Evolutionary conservation across 176 grass and related monocot genomes (phyloP), one percentile per base, ranked within the genome.

Genomic region (Musa schizocarpa): DNA sequence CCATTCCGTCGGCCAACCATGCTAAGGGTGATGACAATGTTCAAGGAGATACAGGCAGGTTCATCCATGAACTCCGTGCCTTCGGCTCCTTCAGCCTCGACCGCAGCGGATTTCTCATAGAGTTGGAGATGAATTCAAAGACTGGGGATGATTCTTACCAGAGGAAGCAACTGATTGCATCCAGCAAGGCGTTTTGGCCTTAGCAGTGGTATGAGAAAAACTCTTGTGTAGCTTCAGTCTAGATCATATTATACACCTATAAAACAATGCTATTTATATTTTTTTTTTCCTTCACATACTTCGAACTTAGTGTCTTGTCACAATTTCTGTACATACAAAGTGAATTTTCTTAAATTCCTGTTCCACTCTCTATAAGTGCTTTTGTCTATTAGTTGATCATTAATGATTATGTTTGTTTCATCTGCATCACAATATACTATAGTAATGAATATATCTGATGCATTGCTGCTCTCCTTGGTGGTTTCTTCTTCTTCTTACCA

Each of bases 21-120:
- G 78, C 9, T 80, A 24, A 80, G 53, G 22, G 78, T 80, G 56
- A 65, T 80, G 69, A 14, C 78, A 14, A 80, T 80, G 78, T 73
- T 80, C 9, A 80, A 80, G 22, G 78, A 73, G 78, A 80, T 80
- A 64, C 78, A 73, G 7, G 69, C 78, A 13, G 78, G 66, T 50
- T 71, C 77, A 0, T 2, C 77, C 3, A 53, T 71, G 20, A 27
- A 2, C 21, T 57, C 77, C 29, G 17, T 26, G 16, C 24, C 68
- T 59, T 79, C 77, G 3, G 77, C 17, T 27, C 53, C 24, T 71
- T 26, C 29, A 24, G 26, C 53, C 13, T 79, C 77, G 17, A n/a
- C 63, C 1, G 77, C 71, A 0, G 54, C 24, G 24, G 24, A 24
- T 24, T 24, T 24, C 24, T 24, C 24, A 24, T 24, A 51, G 71